phyloP scores from a whole-genome alignment of 441 rosid species.

The Eutrema salsugineum region DNA sequence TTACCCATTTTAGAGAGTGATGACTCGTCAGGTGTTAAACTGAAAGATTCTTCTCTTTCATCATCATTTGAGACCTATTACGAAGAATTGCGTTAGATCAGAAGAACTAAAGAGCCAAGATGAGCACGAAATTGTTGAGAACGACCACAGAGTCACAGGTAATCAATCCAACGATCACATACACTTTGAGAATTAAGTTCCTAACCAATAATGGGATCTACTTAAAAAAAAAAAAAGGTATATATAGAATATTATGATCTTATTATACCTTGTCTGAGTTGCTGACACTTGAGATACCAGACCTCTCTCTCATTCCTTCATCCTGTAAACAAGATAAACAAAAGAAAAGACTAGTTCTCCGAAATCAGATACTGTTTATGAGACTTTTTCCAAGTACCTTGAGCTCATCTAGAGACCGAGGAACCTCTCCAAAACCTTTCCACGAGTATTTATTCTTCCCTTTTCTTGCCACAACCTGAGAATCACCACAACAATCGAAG shows the following conservation, averaged over 20 bases:
- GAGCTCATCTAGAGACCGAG: slow-evolving; percentile 47
- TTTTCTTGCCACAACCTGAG: slow-evolving; percentile 63
- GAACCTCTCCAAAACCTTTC: slow-evolving; percentile 81
- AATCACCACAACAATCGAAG: neutral
- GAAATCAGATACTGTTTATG: neutral
- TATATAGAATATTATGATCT: too few relatives aligned
- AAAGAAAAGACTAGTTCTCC: neutral
- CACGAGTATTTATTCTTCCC: slow-evolving; percentile 84
- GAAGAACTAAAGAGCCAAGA: neutral
- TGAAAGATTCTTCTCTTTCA: slow-evolving; percentile 2
- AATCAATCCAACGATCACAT: neutral
- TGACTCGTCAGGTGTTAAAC: slow-evolving; percentile 15
- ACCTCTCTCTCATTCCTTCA: slow-evolving; percentile 18
- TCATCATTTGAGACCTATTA: slow-evolving; percentile 15
- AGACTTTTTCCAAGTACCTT: slow-evolving; percentile 40
- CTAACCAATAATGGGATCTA: neutral
- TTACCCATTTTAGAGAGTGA: slow-evolving; percentile 19
- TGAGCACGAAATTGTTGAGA: neutral
- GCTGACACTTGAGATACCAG: neutral
- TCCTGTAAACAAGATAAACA: slow-evolving; percentile 11
- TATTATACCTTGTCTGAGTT: slow-evolving; percentile 20
- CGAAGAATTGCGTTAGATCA: neutral
- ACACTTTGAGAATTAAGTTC: neutral
- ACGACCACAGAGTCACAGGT: neutral
- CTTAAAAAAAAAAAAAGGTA: neutral